Evolutionary conservation across 2,329 filamentous ascomycete species (phyloP).

Genomic region (Chaetothyriales sp.): DNA sequence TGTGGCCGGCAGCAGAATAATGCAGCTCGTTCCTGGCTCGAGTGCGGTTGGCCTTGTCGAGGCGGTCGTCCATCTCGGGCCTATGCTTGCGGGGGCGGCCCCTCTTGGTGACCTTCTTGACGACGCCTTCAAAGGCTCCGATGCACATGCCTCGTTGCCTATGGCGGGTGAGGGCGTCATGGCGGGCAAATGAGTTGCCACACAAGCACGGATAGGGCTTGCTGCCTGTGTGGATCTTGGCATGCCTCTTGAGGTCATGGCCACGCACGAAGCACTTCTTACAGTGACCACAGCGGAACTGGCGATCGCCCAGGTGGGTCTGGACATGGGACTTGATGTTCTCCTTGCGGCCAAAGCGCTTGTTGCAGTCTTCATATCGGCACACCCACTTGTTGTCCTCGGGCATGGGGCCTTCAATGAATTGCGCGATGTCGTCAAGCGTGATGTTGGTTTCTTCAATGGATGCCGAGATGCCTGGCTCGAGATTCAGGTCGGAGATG

Average conservation of each 20-base stretch:
- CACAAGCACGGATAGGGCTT: conserved; percentile 93
- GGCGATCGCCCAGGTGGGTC: conserved; percentile 90
- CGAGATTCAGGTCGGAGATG: conserved; percentile 37
- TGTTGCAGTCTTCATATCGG: conserved; percentile 63
- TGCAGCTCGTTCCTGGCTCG: conserved; percentile 26
- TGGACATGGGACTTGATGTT: conserved; percentile 98
- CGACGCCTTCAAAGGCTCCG: conserved; percentile 74
- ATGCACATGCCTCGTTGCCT: conserved; percentile 93
- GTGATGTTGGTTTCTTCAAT: conserved; percentile 72
- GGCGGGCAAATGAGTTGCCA: conserved; percentile 84
- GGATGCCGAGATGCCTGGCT: conserved; percentile 45
- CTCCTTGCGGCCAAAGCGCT: conserved; percentile 90
- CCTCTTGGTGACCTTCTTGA: conserved; percentile 54
- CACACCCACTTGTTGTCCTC: conserved; percentile 69
- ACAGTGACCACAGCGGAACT: conserved; percentile 87
- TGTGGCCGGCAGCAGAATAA: conserved; percentile 18
- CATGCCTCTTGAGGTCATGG: conserved; percentile 91
- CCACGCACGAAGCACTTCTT: conserved; percentile 93
- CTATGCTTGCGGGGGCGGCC: conserved; percentile 51
- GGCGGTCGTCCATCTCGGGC: conserved; percentile 44
- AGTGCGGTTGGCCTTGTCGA: conserved; percentile 43
- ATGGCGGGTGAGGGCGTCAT: conserved; percentile 88
- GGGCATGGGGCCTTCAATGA: conserved; percentile 58
- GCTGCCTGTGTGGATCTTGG: conserved; percentile 92
- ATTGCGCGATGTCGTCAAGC: conserved; percentile 65